These are phyloP conservation scores for Daldinia sp. DNA, from an alignment of 2,329 filamentous ascomycete species.

Conservation along the genomic window DNA sequence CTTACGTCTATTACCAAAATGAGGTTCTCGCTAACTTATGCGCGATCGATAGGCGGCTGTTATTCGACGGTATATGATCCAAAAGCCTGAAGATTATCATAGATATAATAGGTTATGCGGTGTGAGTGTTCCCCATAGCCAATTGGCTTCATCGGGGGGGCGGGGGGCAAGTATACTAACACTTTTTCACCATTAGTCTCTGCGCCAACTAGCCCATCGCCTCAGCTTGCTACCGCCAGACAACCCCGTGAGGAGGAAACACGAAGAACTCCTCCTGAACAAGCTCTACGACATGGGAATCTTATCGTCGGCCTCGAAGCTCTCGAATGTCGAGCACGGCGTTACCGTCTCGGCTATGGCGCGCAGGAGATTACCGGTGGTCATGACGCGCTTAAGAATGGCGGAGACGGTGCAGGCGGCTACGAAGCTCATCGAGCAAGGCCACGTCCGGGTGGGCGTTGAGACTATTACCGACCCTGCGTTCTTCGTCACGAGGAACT, in stretches of 20 bases:
- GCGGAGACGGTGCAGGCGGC: conserved; percentile 88
- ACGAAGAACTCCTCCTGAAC: conserved; percentile 87
- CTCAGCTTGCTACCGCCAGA: conserved; percentile 85
- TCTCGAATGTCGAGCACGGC: conserved; percentile 86
- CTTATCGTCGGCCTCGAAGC: conserved; percentile 78
- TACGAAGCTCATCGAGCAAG: conserved; percentile 91
- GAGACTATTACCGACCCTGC: conserved; percentile 92
- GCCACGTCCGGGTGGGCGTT: conserved; percentile 90
- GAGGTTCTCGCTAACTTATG: conserved; percentile 20
- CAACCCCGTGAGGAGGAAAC: conserved; percentile 81
- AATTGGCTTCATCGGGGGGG: background rate
- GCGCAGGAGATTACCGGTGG: conserved; percentile 82
- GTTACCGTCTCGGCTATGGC: conserved; percentile 92
- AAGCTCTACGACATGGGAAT: conserved; percentile 96
- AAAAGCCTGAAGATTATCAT: conserved; percentile 87
- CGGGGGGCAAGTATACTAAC: background rate
- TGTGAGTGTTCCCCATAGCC: conserved; percentile 56
- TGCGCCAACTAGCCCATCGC: conserved; percentile 89
- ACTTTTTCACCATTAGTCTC: conserved; percentile 65
- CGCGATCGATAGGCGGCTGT: conserved; percentile 60
- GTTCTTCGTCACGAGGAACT: conserved; percentile 86
- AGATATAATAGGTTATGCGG: conserved; percentile 72
- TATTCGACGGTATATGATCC: conserved; percentile 88
- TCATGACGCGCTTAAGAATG: conserved; percentile 93
- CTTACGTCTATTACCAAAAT: background rate